Evolutionary conservation across 1,139 yeast genomes (phyloP).

Genomic region (Geotrichum aggregatum): DNA sequence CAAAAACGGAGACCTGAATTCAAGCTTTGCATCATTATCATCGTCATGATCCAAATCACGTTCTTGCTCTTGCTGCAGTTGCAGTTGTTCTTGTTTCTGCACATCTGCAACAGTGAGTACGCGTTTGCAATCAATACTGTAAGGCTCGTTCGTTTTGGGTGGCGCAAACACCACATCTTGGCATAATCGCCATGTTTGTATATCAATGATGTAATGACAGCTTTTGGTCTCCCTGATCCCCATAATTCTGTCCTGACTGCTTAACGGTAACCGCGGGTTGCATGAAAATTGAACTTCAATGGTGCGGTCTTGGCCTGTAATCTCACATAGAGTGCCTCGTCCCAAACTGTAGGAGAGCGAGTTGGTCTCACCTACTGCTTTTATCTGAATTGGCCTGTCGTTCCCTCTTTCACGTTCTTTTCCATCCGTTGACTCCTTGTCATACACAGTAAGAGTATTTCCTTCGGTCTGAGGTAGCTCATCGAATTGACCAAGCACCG

Average conservation of each 20-base stretch:
- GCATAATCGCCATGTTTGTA: constrained; percentile 61
- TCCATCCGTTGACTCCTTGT: neutral
- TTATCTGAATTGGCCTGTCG: neutral
- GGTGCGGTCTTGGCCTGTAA: constrained; percentile 59
- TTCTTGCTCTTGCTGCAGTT: too few relatives aligned
- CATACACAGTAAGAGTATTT: too few relatives aligned
- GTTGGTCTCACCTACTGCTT: constrained; percentile 17
- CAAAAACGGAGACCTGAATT: neutral
- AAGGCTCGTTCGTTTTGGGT: constrained; percentile 40
- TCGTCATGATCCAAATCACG: too few relatives aligned
- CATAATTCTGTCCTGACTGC: constrained; percentile 32
- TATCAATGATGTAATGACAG: constrained; percentile 62
- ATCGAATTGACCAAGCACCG: constrained; percentile 47
- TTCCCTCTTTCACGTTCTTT: constrained; percentile 23
- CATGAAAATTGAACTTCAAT: constrained; percentile 67
- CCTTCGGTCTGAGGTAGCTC: too few relatives aligned
- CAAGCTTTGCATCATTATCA: neutral
- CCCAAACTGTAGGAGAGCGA: constrained; percentile 45
- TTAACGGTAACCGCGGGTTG: constrained; percentile 38
- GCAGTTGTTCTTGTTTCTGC: too few relatives aligned
- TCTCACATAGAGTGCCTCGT: constrained; percentile 69
- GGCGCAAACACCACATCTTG: constrained; percentile 48
- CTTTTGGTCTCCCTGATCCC: constrained; percentile 62
- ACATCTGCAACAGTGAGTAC: constrained; percentile 26
- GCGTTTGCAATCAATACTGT: constrained; percentile 45